phyloP scores from a whole-genome alignment of 75 land plant species.

The Cupressus sempervirens region DNA sequence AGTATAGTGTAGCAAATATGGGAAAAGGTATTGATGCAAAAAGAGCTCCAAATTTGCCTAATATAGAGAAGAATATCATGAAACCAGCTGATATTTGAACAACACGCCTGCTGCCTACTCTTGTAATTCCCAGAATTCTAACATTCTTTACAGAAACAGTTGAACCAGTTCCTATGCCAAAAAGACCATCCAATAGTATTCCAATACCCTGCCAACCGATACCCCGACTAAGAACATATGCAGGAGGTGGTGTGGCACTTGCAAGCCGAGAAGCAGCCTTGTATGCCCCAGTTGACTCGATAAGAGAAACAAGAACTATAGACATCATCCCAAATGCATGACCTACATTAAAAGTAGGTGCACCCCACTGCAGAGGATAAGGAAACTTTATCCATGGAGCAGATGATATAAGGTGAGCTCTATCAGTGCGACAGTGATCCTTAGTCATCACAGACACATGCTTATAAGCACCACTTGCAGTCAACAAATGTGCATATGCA shows the following conservation, averaged over 20 bases:
- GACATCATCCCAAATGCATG: conserved; percentile 90
- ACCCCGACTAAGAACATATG: conserved; percentile 89
- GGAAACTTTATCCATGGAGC: conserved; percentile 95
- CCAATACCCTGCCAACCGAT: conserved; percentile 98
- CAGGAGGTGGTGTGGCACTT: conserved; percentile 97
- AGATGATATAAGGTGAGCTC: conserved; percentile 62
- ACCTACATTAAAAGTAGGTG: conserved; percentile 88
- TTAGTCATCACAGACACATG: conserved; percentile 44
- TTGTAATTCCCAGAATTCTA: conserved; percentile 82
- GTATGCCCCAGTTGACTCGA: conserved; percentile 95
- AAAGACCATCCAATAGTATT: conserved; percentile 82
- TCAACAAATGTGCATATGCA: conserved; percentile 63
- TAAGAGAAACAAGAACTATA: conserved; percentile 71
- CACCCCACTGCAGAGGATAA: conserved; percentile 95
- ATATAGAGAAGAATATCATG: conserved; percentile 82
- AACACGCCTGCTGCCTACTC: conserved; percentile 85
- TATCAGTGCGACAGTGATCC: conserved; percentile 76
- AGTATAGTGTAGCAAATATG: conserved; percentile 86
- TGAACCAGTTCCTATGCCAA: conserved; percentile 87
- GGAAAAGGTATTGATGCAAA: conserved; percentile 94
- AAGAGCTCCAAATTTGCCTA: conserved; percentile 96
- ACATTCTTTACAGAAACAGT: conserved; percentile 97
- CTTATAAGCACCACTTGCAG: conserved; percentile 78
- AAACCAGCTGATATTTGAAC: conserved; percentile 82
- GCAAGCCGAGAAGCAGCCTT: conserved; percentile 88